Percentiles rank a stretch among this genome's conserved stretches.
phyloP scores from a whole-genome alignment of 305 asterid species.

The Rubia balearica region DNA sequence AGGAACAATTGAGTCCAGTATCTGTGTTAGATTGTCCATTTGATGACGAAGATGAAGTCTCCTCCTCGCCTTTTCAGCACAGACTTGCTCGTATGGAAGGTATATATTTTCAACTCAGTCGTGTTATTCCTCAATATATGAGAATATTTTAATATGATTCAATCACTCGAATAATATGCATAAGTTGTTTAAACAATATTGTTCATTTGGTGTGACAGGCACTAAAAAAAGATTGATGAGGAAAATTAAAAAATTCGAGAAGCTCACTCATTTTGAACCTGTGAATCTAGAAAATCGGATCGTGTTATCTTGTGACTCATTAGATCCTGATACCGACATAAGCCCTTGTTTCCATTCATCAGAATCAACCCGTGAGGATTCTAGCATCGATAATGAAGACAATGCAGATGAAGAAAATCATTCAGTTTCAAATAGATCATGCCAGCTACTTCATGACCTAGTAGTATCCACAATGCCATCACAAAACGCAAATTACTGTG shows the following conservation, averaged over 20 bases:
- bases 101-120: neutral
- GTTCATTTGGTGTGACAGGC: constrained; percentile 30
- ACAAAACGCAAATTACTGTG: constrained; percentile 14
- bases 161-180: no score
- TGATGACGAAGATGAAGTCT: constrained; percentile 61
- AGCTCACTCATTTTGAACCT: constrained; percentile 53
- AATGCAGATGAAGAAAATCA: constrained; percentile 19
- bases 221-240: constrained; percentile 45
- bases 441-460: constrained; percentile 35
- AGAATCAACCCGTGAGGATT: constrained; percentile 22
- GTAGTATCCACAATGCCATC: neutral
- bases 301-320: constrained; percentile 18
- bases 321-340: constrained; percentile 31
- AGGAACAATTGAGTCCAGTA: constrained; percentile 81
- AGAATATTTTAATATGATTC: no score
- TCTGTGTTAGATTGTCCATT: constrained; percentile 76
- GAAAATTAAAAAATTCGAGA: constrained; percentile 48
- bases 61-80: constrained; percentile 61
- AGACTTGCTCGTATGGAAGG: constrained; percentile 54
- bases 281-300: constrained; percentile 39
- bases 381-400: constrained; percentile 24
- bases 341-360: constrained; percentile 21
- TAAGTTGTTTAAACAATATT: neutral
- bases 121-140: no score
- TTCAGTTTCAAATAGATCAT: constrained; percentile 24